Evolutionary conservation across 2,329 filamentous ascomycete species (phyloP), one percentile per base, ranked within the genome.

Genomic region (Colletotrichum karsti): DNA sequence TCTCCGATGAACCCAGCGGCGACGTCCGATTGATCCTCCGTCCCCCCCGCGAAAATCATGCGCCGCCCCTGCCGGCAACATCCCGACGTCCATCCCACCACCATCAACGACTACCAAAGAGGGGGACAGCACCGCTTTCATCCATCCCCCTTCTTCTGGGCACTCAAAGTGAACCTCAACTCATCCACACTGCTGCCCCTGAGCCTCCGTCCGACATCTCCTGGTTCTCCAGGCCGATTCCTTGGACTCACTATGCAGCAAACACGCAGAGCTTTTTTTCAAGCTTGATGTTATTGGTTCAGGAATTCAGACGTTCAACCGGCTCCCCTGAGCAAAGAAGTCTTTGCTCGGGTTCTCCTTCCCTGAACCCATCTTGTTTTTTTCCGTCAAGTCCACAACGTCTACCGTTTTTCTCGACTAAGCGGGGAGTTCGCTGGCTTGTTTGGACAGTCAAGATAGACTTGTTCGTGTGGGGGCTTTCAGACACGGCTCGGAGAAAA

Each of bases 141-240:
- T 56, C 63, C 28, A 26, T 63, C 30, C 65, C 64, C 65, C 53
- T 64, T 59, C 53, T 58, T 53, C 54, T 64, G 53, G 65, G 65
- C 60, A 68, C 60, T 68, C 60, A 65, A 68, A 68, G 53, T 68
- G 65, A 64, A 68, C 65, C 60, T 68, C 65, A 59, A 33, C 39
- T 68, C 65, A 37, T 65, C 65, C 60, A 65, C 65, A 26, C 15
- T 22, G 44, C 20, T 59, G 39, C 65, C 53, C 65, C 64, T 64
- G 64, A 54, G 60, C 65, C 60, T 59, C 61, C 53, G 33, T 67
- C 26, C 46, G 18, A 53, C 54, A 59, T 65, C 46, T 67, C 64
- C 39, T 41, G 46, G 18, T 30, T 13, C 33, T 3, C 46, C 39
- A 35, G 22, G 44, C 44, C n/a, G 46, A 9, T 44, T 58, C 44